phyloP scores from a whole-genome alignment of 1,284 basidiomycete species.

The Psilocybe mexicana region DNA sequence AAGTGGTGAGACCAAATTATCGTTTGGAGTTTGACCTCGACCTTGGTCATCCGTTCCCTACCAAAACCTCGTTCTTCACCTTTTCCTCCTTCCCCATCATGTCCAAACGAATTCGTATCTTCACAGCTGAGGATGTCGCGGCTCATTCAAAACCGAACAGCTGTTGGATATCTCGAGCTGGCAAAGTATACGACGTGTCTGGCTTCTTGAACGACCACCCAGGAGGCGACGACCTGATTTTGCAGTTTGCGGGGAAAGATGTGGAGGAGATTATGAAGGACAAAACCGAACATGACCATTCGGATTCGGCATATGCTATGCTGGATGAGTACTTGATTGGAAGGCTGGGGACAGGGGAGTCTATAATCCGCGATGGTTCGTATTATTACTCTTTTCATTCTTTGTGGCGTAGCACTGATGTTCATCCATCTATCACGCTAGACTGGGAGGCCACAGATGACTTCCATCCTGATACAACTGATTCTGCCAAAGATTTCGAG shows the following conservation, averaged over 20 bases:
- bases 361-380: constrained; percentile 77
- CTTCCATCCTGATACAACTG: constrained; percentile 88
- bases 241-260: constrained; percentile 84
- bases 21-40: background rate
- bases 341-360: constrained; percentile 74
- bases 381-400: constrained; percentile 15
- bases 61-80: constrained; percentile 3
- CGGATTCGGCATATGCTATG: constrained; percentile 90
- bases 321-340: constrained; percentile 87
- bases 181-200: constrained; percentile 83
- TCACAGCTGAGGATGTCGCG: constrained; percentile 69
- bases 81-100: constrained; percentile 28
- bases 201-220: constrained; percentile 79
- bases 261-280: constrained; percentile 84
- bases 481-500: constrained; percentile 76
- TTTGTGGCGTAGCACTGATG: constrained; percentile 12
- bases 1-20: constrained; percentile 17
- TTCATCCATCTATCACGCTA: constrained; percentile 30
- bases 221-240: constrained; percentile 82
- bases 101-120: constrained; percentile 71
- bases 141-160: constrained; percentile 54
- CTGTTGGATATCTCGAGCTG: constrained; percentile 76
- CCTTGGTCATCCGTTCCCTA: background rate
- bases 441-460: constrained; percentile 88
- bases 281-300: constrained; percentile 88